These are phyloP conservation scores for Kazachstania psychrophila DNA, from an alignment of 805 yeast genomes.

Conservation along the genomic window DNA sequence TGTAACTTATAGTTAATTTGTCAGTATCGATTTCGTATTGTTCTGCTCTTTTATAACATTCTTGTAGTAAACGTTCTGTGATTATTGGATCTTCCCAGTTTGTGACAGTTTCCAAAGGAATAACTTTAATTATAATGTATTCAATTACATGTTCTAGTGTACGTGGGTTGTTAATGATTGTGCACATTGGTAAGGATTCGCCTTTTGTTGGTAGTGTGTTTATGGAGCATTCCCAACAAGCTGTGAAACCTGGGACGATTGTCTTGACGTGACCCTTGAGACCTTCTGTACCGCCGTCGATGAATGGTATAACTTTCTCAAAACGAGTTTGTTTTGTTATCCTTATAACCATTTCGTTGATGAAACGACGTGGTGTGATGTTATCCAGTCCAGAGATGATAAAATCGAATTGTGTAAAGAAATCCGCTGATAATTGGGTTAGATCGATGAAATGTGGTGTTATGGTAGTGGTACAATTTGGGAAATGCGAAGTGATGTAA, in stretches of 20 bases:
- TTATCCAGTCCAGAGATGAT: constrained; percentile 84
- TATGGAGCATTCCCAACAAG: constrained; percentile 89
- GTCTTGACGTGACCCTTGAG: constrained; percentile 85
- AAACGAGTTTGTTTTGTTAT: constrained; percentile 48
- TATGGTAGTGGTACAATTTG: constrained; percentile 23
- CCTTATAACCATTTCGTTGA: constrained; percentile 58
- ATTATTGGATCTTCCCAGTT: constrained; percentile 65
- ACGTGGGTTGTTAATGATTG: constrained; percentile 90
- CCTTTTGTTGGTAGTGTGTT: constrained; percentile 53
- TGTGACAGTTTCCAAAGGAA: constrained; percentile 48
- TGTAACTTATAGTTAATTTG: constrained; percentile 62
- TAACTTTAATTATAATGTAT: constrained; percentile 65
- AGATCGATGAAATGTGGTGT: constrained; percentile 57
- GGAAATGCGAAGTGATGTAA: constrained; percentile 33
- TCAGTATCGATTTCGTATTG: constrained; percentile 48
- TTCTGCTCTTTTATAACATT: constrained; percentile 50
- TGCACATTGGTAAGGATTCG: constrained; percentile 75
- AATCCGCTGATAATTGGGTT: constrained; percentile 52
- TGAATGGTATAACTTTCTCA: constrained; percentile 49
- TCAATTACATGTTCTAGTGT: constrained; percentile 91
- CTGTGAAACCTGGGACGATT: constrained; percentile 72
- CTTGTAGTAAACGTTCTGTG: constrained; percentile 50
- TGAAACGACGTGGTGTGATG: constrained; percentile 86
- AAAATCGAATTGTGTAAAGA: constrained; percentile 57
- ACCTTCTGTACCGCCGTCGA: constrained; percentile 96